A percentile compares a stretch with the other conserved stretches of the same genome.
These are phyloP conservation scores for Pinus taeda DNA, from an alignment of 75 land plant species.

Conservation along the genomic window DNA sequence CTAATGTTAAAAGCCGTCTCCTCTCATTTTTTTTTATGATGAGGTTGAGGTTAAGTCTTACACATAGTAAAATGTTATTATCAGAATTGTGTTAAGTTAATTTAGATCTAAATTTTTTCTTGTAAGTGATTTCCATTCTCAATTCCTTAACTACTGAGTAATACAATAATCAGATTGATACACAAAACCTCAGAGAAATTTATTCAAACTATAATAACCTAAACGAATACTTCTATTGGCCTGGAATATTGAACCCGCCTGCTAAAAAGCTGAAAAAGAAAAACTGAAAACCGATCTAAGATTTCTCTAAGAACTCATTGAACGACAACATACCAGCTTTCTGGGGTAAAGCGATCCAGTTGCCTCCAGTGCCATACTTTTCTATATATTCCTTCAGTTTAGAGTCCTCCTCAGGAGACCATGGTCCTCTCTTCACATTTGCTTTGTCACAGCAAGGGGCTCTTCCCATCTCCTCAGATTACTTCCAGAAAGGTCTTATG, in stretches of 20 bases:
- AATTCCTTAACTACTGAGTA: too few relatives aligned
- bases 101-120: too few relatives aligned
- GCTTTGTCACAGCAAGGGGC: constrained; percentile 83
- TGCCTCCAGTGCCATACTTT: constrained; percentile 74
- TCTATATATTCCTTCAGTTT: constrained; percentile 78
- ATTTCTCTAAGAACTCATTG: background rate
- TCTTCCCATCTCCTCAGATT: constrained; percentile 48
- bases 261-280: background rate
- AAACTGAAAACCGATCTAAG: background rate
- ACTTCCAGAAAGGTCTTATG: background rate
- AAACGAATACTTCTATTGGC: too few relatives aligned
- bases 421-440: constrained; percentile 76
- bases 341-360: constrained; percentile 83
- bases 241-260: background rate
- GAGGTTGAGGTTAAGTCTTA: too few relatives aligned
- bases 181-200: too few relatives aligned
- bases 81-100: too few relatives aligned
- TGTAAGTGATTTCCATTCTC: too few relatives aligned
- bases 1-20: too few relatives aligned
- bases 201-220: too few relatives aligned
- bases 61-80: too few relatives aligned
- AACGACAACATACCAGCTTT: constrained; percentile 50
- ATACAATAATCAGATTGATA: too few relatives aligned
- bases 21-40: too few relatives aligned
- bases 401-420: constrained; percentile 86